Base-by-base conservation (phyloP, 495 filamentous ascomycete genomes). In the Peziza echinospora region DNA sequence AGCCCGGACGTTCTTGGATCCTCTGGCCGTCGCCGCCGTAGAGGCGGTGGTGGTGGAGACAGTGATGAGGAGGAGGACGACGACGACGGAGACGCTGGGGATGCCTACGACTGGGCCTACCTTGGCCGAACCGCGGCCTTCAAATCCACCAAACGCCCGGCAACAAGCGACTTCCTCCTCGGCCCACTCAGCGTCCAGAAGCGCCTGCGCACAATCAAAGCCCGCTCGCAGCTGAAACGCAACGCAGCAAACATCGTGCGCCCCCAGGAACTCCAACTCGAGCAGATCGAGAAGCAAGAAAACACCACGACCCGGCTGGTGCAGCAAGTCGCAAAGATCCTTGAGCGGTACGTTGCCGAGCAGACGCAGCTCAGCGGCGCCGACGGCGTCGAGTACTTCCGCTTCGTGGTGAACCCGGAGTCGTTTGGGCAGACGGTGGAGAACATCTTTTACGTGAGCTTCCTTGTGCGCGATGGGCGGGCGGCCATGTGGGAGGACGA, bases 381-480 rank as follows among this genome's bases (percentile, higher is more conserved):
- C 41, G 62, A 63, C 5, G 79, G 77, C 5, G 65, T 92, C 1
- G 71, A 76, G 13, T 64, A 96, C 8, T 78, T 93, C 60, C 69
- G 74, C 34, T 93, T 93, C 51, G 82, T 82, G 25, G 67, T 94
- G 48, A 92, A 99, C 52, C 87, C 89, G 3, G 60, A 62, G 0
- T 91, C 82, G 0, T 99, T 96, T 55, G 84, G 86, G 0, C 91
- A 99, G 63, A 94, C 83, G 2, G 74, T 96, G 3, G 89, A 99
- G 61, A 99, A 99, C 60, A 63, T 99, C 53, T 99, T 99, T 63
- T 94, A 94, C 57, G 70, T 93, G 48, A 87, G 81, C 59, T 99
- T 99, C 62, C 63, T 99, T 47, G 84, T 94, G 47, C 75, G 78
- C 45, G 91, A 99, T 60, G 86, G 87, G 5, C 71, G 65, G 46